Percentiles rank a stretch among this genome's conserved stretches.
Conservation (phyloP, 192 early-diverging fungal species). For the Coemansia sp. region DNA sequence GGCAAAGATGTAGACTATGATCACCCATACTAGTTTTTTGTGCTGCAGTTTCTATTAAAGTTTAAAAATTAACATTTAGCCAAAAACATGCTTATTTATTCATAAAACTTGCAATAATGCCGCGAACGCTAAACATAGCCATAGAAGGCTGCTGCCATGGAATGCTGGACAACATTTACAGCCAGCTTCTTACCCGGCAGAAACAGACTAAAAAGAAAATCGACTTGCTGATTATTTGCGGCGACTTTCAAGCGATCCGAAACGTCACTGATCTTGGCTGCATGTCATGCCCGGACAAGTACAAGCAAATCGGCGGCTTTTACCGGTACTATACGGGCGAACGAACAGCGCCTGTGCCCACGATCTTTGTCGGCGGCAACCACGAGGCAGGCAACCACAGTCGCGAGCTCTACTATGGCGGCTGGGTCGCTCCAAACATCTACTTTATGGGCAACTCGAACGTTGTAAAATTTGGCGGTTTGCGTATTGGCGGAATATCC, state of each 20-base stretch:
- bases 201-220: constrained; percentile 64
- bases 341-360: constrained; percentile 75
- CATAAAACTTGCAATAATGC: constrained; percentile 4
- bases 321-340: constrained; percentile 92
- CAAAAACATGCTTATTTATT: not conserved
- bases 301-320: constrained; percentile 80
- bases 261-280: constrained; percentile 77
- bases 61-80: too few relatives aligned
- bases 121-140: constrained; percentile 63
- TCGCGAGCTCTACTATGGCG: constrained; percentile 95
- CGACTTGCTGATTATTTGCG: constrained; percentile 94
- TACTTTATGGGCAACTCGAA: constrained; percentile 87
- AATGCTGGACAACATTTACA: constrained; percentile 87
- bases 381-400: constrained; percentile 95
- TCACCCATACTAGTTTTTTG: not conserved
- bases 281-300: constrained; percentile 86
- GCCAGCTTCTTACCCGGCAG: constrained; percentile 55
- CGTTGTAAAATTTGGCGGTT: constrained; percentile 81
- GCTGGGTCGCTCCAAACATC: constrained; percentile 92
- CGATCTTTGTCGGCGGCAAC: constrained; percentile 97
- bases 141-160: constrained; percentile 98
- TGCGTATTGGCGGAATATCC: constrained; percentile 91
- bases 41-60: not conserved
- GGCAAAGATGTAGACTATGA: constrained; percentile 8
- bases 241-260: constrained; percentile 94